phyloP scores from a whole-genome alignment of 768 basidiomycete species.

The Hydnomerulius pinastri region DNA sequence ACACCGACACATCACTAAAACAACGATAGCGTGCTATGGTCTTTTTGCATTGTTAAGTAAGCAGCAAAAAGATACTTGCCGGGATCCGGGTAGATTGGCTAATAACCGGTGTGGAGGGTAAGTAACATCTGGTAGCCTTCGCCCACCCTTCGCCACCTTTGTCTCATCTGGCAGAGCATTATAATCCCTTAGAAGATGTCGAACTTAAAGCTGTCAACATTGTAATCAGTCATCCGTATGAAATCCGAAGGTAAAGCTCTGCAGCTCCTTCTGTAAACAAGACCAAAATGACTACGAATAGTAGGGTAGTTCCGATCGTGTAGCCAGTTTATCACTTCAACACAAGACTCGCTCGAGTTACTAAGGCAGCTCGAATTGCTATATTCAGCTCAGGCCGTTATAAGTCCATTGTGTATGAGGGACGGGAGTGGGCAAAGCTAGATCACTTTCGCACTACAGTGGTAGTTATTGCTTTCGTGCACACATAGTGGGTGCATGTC shows the following conservation, averaged over 20 bases:
- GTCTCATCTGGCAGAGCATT: not conserved
- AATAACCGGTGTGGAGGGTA: not conserved
- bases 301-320: too few species aligned
- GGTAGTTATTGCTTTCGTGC: slow-evolving; percentile 91
- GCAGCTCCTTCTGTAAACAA: not conserved
- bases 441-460: slow-evolving; percentile 98
- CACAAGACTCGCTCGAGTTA: too few species aligned
- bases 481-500: slow-evolving; percentile 54
- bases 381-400: too few species aligned
- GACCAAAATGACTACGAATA: not conserved
- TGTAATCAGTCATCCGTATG: not conserved
- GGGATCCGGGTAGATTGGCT: not conserved
- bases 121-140: not conserved
- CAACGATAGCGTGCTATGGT: not conserved
- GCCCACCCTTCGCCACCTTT: not conserved
- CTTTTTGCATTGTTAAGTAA: not conserved
- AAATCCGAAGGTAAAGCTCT: not conserved
- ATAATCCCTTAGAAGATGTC: not conserved
- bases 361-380: too few species aligned
- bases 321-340: too few species aligned
- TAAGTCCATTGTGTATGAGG: too few species aligned
- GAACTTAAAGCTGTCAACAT: not conserved
- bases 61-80: too few species aligned
- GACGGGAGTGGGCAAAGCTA: too few species aligned
- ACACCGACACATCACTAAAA: too few species aligned